Percentiles rank a stretch among this genome's conserved stretches.
These are phyloP conservation scores for Hortaea sp. DNA, from an alignment of 2,329 filamentous ascomycete genomes.

Conservation along the genomic window DNA sequence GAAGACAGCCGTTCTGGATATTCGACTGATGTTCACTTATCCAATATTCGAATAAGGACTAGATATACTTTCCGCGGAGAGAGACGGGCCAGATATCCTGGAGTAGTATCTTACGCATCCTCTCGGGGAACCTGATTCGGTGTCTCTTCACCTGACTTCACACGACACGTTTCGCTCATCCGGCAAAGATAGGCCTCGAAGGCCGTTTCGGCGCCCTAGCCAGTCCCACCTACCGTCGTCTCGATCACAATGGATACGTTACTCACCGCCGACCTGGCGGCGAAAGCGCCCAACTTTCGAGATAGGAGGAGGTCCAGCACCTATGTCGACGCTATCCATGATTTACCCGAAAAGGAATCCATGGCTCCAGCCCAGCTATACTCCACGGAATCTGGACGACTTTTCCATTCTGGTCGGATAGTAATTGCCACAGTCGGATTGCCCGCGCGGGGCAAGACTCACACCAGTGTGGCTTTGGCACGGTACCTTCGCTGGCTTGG, in stretches of 20 bases:
- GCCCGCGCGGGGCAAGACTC: conserved; percentile 92
- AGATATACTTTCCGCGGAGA: too few species aligned
- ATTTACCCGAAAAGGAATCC: conserved; percentile 70
- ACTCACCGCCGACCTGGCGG: conserved; percentile 80
- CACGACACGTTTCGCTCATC: too few species aligned
- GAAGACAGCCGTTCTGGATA: too few species aligned
- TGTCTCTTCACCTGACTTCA: too few species aligned
- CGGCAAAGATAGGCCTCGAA: too few species aligned
- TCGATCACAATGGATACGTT: conserved; percentile 47
- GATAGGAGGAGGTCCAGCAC: conserved; percentile 76
- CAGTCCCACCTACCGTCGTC: too few species aligned
- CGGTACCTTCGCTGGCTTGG: conserved; percentile 94
- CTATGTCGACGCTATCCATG: conserved; percentile 94
- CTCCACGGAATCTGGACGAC: conserved; percentile 90
- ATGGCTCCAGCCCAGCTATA: conserved; percentile 95
- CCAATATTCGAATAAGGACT: too few species aligned
- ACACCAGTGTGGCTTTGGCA: conserved; percentile 90
- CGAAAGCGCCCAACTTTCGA: conserved; percentile 79
- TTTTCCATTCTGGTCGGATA: conserved; percentile 95
- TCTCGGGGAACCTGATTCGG: too few species aligned
- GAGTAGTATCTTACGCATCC: too few species aligned
- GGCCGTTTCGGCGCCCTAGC: too few species aligned
- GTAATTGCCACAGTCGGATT: conserved; percentile 95
- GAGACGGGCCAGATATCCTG: too few species aligned
- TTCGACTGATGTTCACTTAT: too few species aligned